Percentiles rank a stretch among this genome's conserved stretches.
phyloP scores from a whole-genome alignment of 768 basidiomycete species.

The Suillus variegatus region DNA sequence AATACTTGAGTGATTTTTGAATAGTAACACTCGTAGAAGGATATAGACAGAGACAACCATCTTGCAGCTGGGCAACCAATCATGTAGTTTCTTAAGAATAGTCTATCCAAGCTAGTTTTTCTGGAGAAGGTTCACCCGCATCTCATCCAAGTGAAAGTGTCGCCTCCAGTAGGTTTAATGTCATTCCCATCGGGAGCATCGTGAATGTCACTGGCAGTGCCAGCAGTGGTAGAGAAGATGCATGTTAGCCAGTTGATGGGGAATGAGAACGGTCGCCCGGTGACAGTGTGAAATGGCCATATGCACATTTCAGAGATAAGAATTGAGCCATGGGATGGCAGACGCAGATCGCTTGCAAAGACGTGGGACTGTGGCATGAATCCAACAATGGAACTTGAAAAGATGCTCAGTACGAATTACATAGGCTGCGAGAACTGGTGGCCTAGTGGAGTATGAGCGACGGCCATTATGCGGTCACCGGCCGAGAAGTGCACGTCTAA shows the following conservation, averaged over 20 bases:
- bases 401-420: background rate
- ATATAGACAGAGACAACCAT: background rate
- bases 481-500: background rate
- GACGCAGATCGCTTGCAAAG: background rate
- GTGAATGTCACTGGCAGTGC: background rate
- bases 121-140: background rate
- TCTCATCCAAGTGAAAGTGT: background rate
- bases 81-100: background rate
- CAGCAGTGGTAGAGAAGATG: background rate
- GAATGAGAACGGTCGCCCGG: background rate
- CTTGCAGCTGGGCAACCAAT: background rate
- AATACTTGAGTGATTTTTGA: background rate
- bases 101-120: background rate
- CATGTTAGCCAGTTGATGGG: background rate
- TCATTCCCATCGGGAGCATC: background rate
- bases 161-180: background rate
- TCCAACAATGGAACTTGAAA: background rate
- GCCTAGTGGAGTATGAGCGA: background rate
- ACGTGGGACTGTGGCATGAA: background rate
- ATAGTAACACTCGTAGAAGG: background rate
- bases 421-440: background rate
- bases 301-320: background rate
- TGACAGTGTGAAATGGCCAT: background rate
- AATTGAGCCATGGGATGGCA: background rate
- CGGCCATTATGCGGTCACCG: background rate